phyloP scores from a whole-genome alignment of 176 grass and related monocot species.

The Chloris gayana region DNA sequence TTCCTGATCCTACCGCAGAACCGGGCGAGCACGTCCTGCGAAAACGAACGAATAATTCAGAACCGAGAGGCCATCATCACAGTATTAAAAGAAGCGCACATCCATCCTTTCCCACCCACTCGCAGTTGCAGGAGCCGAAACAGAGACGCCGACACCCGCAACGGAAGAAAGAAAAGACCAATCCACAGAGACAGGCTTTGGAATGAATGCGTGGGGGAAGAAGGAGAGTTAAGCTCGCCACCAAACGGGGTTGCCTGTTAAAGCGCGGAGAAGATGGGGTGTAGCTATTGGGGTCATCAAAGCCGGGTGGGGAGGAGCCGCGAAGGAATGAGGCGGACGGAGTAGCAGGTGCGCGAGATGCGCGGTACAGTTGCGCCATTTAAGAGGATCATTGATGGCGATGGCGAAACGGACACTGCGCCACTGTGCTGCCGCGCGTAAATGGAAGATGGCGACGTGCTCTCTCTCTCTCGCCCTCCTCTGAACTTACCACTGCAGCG shows the following conservation, averaged over 20 bases:
- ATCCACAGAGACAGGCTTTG: neutral
- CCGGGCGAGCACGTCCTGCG: constrained; percentile 75
- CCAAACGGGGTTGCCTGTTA: constrained; percentile 18
- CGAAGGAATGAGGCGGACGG: constrained; percentile 3
- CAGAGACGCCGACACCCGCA: constrained; percentile 14
- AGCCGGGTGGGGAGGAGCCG: neutral
- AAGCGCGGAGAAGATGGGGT: constrained; percentile 32
- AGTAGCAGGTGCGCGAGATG: constrained; percentile 35
- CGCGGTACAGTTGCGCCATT: constrained; percentile 38
- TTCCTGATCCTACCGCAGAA: constrained; percentile 34
- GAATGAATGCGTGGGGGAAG: neutral
- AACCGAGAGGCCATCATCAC: constrained; percentile 9
- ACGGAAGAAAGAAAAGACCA: neutral
- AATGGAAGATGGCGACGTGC: constrained; percentile 39
- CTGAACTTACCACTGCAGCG: too few species aligned
- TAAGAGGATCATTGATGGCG: constrained; percentile 32
- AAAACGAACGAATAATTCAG: constrained; percentile 23
- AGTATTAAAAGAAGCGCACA: neutral
- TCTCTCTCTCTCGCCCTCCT: too few species aligned
- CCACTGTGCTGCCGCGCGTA: constrained; percentile 40
- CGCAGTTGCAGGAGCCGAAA: constrained; percentile 19
- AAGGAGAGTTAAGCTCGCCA: constrained; percentile 10
- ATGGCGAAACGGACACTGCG: constrained; percentile 42
- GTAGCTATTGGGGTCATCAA: constrained; percentile 49
- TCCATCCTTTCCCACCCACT: neutral